Conservation (phyloP, 2,329 filamentous ascomycete genomes). For the Hirsutella minnesotensis region DNA sequence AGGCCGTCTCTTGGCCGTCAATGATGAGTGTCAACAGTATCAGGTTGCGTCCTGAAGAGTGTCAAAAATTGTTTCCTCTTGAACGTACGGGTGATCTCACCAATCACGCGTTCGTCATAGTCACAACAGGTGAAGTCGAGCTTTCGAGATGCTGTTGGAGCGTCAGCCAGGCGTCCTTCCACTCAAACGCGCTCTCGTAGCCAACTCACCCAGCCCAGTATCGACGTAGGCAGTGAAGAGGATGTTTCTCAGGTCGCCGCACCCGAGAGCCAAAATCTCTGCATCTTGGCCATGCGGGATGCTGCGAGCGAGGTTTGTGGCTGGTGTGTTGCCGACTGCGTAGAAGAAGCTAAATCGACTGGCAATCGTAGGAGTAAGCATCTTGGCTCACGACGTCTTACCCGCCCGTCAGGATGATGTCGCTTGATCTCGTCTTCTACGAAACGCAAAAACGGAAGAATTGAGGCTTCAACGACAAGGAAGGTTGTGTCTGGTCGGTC, state of each 20-base stretch:
- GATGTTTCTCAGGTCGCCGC: slow-evolving; percentile 44
- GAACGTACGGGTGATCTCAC: slow-evolving; percentile 17
- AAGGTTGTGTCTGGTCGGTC: too few species aligned
- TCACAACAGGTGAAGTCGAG: slow-evolving; percentile 48
- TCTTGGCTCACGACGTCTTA: slow-evolving; percentile 5
- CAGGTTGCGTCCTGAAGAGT: slow-evolving; percentile 38
- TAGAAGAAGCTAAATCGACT: slow-evolving; percentile 25
- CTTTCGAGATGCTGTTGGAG: slow-evolving; percentile 20
- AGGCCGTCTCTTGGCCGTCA: slow-evolving; percentile 20
- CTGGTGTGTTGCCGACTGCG: slow-evolving; percentile 42
- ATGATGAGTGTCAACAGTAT: slow-evolving; percentile 38
- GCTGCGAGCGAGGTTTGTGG: slow-evolving; percentile 33
- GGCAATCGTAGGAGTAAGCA: slow-evolving; percentile 25
- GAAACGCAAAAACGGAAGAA: too few species aligned
- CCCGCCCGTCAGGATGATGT: not conserved
- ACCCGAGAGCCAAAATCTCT: slow-evolving; percentile 40
- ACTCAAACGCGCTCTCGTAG: not conserved
- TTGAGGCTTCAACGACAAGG: too few species aligned
- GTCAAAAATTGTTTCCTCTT: not conserved
- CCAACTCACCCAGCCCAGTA: slow-evolving; percentile 20
- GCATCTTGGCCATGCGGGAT: slow-evolving; percentile 37
- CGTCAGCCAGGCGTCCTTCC: not conserved
- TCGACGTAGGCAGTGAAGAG: slow-evolving; percentile 39
- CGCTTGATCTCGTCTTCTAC: not conserved
- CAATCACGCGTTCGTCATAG: slow-evolving; percentile 33